Evolutionary conservation across 2,329 filamentous ascomycete genomes (phyloP), one percentile per base, ranked within the genome.

Genomic region (Biscogniauxia sp.): DNA sequence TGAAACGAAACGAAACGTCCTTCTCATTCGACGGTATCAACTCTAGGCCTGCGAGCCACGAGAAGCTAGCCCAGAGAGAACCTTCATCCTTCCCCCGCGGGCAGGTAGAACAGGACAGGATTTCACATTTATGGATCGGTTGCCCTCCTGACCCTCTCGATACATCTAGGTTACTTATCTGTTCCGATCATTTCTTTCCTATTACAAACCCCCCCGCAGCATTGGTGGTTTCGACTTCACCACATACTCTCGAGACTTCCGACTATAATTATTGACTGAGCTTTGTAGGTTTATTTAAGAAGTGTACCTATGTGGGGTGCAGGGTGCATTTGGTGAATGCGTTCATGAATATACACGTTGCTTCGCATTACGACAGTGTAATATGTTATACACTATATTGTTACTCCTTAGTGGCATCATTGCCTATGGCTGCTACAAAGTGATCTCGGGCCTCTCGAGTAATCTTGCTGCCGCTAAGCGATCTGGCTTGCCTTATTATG

Each of bases 401-500:
- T 60, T 76, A 32, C 67, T 78, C 28, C 56, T 74, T 15, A 74
- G 68, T 56, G 73, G 72, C 5, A 68, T 70, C n/a, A 50, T 76
- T 50, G 72, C 66, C 23, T 80, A 78, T 57, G 65, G 61, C 45
- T 55, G 74, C 20, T 76, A 74, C 64, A 66, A 64, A 5, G 67
- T 68, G 28, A 51, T 75, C 37, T 67, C 70, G 1, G 73, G 75
- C n/a, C 66, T 84, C 53, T 70, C 67, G 50, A 70, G 66, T 56
- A 84, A 84, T 62, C 79, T 86, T 55, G 75, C 73, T 9, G 76
- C 77, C 32, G 84, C 84, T 2, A 82, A 80, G 72, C 75, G 74
- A 59, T 79, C 78, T 17, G 82, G 82, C 5, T 67, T 87, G 57
- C 79, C 79, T 6, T 87, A 86, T 66, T 72, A 83, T 25, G 66